Conservation (phyloP, 805 yeast species). For the Candida quercuum region DNA sequence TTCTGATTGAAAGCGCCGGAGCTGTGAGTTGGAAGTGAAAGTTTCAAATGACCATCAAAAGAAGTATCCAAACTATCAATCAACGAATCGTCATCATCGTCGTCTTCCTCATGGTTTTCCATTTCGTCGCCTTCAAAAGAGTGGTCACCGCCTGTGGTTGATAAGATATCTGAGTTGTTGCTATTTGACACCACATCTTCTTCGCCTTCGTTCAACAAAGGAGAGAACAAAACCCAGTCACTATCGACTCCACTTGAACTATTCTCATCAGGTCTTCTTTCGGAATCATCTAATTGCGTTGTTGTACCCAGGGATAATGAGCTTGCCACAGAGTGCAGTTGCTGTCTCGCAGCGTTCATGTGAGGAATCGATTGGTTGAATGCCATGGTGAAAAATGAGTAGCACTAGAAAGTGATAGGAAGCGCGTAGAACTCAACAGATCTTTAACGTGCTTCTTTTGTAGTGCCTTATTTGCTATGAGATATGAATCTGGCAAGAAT, state of each 20-base stretch:
- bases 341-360: conserved; percentile 4
- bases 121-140: conserved; percentile 4
- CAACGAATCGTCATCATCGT: conserved; percentile 22
- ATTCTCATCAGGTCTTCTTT: conserved; percentile 12
- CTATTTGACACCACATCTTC: background rate
- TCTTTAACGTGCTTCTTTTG: no score
- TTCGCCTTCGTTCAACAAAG: conserved; percentile 9
- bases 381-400: conserved; percentile 4
- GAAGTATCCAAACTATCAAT: conserved; percentile 19
- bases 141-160: conserved; percentile 4
- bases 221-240: conserved; percentile 24
- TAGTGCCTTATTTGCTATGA: no score
- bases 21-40: conserved; percentile 15
- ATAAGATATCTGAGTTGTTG: conserved; percentile 12
- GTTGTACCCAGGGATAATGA: background rate
- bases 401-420: no score
- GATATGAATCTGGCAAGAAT: no score
- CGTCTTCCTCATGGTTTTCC: conserved; percentile 15
- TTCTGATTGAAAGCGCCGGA: conserved; percentile 10
- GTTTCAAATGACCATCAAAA: conserved; percentile 2
- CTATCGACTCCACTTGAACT: conserved; percentile 21
- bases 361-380: conserved; percentile 7
- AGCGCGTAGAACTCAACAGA: no score
- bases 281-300: background rate
- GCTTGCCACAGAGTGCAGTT: conserved; percentile 2